phyloP scores from a whole-genome alignment of 2,329 filamentous ascomycete species.

The Diaporthe sp. region DNA sequence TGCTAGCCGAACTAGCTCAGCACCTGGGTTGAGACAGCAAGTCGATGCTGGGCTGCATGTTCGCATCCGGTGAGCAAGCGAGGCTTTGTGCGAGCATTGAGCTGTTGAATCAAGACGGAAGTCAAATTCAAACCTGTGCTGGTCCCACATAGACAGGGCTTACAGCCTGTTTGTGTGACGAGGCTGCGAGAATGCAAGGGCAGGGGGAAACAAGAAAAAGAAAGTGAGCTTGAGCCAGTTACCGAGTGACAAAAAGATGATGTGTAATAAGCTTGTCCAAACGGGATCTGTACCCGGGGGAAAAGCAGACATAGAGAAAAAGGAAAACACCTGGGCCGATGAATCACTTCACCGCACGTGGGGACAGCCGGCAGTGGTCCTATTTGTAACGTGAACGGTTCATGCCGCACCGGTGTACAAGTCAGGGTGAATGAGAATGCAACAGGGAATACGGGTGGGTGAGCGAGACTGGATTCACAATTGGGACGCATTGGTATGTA shows the following conservation, averaged over 20 bases:
- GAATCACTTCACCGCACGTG: conserved; percentile 33
- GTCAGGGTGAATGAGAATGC: background rate
- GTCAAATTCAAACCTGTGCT: conserved; percentile 8
- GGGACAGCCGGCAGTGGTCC: background rate
- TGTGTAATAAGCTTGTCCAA: conserved; percentile 23
- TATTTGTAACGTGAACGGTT: background rate
- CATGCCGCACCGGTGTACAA: background rate
- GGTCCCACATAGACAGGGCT: conserved; percentile 17
- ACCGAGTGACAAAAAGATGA: conserved; percentile 3
- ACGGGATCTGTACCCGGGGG: conserved; percentile 4
- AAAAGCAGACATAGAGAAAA: conserved; percentile 10
- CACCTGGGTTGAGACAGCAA: conserved; percentile 19
- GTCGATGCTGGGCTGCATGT: background rate
- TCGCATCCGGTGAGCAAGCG: conserved; percentile 8
- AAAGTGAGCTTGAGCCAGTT: conserved; percentile 14
- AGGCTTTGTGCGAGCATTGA: conserved; percentile 24
- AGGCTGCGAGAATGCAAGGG: conserved; percentile 31
- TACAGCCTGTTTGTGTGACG: conserved; percentile 4
- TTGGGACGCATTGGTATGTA: background rate
- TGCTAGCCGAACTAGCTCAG: conserved; percentile 14
- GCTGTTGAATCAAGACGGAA: conserved; percentile 21
- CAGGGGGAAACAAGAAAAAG: conserved; percentile 12
- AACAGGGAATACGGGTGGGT: background rate
- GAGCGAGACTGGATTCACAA: background rate
- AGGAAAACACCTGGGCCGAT: conserved; percentile 2